A percentile compares a stretch with the other conserved stretches of the same genome.
Evolutionary conservation across 352 stramenopile genomes (phyloP).

Genomic region (Aphanomyces cochlioides): DNA sequence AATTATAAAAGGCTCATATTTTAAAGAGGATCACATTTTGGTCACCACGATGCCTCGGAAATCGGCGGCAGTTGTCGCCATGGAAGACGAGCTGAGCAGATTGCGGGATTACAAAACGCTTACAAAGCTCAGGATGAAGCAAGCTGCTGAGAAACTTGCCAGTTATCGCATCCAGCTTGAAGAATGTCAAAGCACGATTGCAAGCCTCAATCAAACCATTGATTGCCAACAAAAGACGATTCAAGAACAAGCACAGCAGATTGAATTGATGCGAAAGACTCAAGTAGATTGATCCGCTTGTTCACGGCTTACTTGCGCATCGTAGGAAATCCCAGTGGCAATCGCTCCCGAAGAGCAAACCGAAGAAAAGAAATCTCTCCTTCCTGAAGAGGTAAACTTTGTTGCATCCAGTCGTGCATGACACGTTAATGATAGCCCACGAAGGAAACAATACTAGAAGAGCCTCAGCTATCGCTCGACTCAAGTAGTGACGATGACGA

Average conservation of each 20-base stretch:
- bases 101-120: constrained; percentile 26
- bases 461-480: background rate
- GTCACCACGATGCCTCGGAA: too few relatives aligned
- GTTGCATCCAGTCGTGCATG: too few relatives aligned
- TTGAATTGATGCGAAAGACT: background rate
- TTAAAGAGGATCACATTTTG: background rate
- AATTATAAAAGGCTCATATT: background rate
- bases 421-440: too few relatives aligned
- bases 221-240: background rate
- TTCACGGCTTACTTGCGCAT: too few relatives aligned
- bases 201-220: background rate
- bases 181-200: constrained; percentile 16
- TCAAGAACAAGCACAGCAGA: background rate
- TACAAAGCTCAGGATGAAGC: constrained; percentile 31
- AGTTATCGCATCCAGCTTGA: constrained; percentile 26
- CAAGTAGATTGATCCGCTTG: background rate
- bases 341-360: too few relatives aligned
- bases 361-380: too few relatives aligned
- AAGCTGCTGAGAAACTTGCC: constrained; percentile 24
- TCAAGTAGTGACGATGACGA: constrained; percentile 3
- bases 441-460: background rate
- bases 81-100: constrained; percentile 19
- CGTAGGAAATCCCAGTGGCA: too few relatives aligned
- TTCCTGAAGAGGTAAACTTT: too few relatives aligned
- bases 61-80: too few relatives aligned